Conservation (phyloP, 495 filamentous ascomycete genomes). For the Xylaria acuta region DNA sequence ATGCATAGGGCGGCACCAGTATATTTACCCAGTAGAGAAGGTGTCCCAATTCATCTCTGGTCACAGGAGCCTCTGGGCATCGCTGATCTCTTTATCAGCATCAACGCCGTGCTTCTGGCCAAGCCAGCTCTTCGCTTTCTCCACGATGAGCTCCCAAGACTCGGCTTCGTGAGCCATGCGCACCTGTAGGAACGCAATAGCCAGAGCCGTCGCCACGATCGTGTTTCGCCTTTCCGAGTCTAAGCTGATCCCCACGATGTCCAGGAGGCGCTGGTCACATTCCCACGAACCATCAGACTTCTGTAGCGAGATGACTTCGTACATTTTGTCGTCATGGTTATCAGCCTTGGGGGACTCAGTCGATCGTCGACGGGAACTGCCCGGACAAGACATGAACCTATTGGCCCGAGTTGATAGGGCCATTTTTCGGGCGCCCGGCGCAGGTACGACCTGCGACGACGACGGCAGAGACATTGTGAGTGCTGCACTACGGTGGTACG, state of each 20-base stretch:
- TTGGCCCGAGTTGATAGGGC: no score
- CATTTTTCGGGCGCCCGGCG: no score
- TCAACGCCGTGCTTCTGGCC: neutral
- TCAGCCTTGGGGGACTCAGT: neutral
- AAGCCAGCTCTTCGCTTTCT: conserved; percentile 48
- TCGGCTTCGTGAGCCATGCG: neutral
- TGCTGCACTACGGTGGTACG: no score
- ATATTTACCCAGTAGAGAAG: neutral
- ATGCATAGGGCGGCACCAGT: neutral
- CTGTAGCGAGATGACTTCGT: conserved; percentile 2
- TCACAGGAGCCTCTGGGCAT: neutral
- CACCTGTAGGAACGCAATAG: neutral
- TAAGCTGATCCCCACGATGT: no score
- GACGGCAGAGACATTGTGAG: no score
- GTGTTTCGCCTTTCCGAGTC: neutral
- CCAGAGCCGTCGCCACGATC: neutral
- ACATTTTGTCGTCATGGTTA: neutral
- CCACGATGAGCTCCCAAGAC: conserved; percentile 36
- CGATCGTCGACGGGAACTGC: no score
- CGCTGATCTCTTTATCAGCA: conserved; percentile 2
- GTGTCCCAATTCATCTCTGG: neutral
- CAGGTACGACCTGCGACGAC: no score
- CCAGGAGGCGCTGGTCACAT: neutral
- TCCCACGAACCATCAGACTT: conserved; percentile 23
- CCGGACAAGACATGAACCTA: no score